These are phyloP conservation scores for Aspergillus sojae DNA, from an alignment of 2,329 filamentous ascomycete genomes.

Conservation along the genomic window DNA sequence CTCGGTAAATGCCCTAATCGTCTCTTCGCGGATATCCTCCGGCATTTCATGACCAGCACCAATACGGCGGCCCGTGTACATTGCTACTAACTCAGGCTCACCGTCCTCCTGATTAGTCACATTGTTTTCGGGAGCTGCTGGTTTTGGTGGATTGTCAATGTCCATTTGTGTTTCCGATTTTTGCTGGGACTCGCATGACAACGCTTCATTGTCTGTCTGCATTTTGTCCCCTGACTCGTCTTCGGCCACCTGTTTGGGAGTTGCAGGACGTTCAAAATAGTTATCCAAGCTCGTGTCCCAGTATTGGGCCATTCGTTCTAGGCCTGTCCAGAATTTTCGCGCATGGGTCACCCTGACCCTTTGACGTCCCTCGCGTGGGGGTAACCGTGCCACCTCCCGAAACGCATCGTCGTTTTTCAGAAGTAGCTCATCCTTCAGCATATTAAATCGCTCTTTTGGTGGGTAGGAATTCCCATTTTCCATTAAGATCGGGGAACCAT, in stretches of 20 bases:
- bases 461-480: conserved; percentile 55
- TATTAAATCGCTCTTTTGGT: conserved; percentile 51
- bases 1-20: conserved; percentile 59
- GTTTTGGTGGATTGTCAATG: conserved; percentile 20
- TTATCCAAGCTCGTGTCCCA: conserved; percentile 64
- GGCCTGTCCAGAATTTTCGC: conserved; percentile 62
- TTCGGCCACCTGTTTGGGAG: conserved; percentile 22
- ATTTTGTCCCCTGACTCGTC: conserved; percentile 23
- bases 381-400: conserved; percentile 55
- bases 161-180: conserved; percentile 27
- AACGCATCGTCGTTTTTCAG: conserved; percentile 61
- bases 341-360: conserved; percentile 58
- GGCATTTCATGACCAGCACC: conserved; percentile 62
- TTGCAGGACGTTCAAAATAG: conserved; percentile 49
- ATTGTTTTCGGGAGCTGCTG: neutral
- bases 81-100: conserved; percentile 23
- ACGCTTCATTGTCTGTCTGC: conserved; percentile 21
- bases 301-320: conserved; percentile 63
- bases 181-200: conserved; percentile 18
- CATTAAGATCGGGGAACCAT: conserved; percentile 38
- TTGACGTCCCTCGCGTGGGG: conserved; percentile 46
- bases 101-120: neutral
- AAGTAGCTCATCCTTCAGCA: conserved; percentile 54
- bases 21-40: conserved; percentile 58
- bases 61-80: conserved; percentile 63